These are phyloP conservation scores for Trichoderma sp. DNA, from an alignment of 2,329 filamentous ascomycete species.

Conservation along the genomic window DNA sequence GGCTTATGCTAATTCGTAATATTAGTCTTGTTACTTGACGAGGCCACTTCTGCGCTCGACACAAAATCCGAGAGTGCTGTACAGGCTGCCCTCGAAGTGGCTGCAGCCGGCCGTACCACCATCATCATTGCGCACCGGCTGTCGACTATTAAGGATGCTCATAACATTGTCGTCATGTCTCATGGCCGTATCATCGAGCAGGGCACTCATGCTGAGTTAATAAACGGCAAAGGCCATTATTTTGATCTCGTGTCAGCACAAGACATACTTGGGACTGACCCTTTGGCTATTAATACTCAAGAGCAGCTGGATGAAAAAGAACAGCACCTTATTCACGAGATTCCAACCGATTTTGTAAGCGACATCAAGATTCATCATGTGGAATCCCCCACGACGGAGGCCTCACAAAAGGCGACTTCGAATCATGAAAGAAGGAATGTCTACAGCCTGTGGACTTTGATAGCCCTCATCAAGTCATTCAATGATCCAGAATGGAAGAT, in stretches of 20 bases:
- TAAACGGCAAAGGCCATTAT: background rate
- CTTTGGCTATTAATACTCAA: background rate
- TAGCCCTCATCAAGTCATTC: background rate
- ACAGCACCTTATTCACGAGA: background rate
- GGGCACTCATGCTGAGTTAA: background rate
- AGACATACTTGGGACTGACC: background rate
- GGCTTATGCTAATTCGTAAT: no score
- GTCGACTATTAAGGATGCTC: background rate
- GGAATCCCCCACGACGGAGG: background rate
- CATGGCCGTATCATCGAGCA: background rate
- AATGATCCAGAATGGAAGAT: background rate
- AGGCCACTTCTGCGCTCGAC: constrained; percentile 8
- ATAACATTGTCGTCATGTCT: background rate
- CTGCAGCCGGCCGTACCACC: background rate
- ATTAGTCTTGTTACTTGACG: constrained; percentile 14
- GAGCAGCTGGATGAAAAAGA: background rate
- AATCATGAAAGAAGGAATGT: background rate
- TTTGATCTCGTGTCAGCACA: background rate
- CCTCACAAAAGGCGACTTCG: background rate
- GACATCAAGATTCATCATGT: background rate
- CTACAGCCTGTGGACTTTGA: background rate
- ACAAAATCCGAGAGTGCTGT: background rate
- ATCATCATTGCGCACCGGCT: background rate
- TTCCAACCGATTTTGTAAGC: background rate
- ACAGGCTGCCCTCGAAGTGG: background rate